Percentiles rank a stretch among this genome's conserved stretches.
Evolutionary conservation across 2,329 filamentous ascomycete species (phyloP).

Genomic region (Colletotrichum sp.): DNA sequence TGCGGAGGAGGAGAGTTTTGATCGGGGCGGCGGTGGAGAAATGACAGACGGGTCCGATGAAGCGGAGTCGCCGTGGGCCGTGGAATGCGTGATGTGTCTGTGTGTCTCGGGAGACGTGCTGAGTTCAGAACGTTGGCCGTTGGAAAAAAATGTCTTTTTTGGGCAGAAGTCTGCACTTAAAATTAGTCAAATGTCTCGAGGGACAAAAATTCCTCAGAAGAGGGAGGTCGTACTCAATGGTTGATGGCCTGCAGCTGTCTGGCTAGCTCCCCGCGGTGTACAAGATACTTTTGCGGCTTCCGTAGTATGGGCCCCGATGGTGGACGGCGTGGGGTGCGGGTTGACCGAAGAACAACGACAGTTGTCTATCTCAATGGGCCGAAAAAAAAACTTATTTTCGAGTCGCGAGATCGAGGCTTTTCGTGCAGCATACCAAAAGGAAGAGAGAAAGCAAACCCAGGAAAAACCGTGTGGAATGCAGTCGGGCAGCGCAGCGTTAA

Average conservation of each 20-base stretch:
- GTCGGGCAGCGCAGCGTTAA: conserved; percentile 30
- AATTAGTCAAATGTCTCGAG: not conserved
- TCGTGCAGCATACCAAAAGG: not conserved
- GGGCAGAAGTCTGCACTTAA: not conserved
- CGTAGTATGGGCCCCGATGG: not conserved
- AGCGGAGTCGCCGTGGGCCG: conserved; percentile 4
- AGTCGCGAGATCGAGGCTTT: not conserved
- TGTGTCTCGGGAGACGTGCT: not conserved
- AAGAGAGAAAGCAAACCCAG: not conserved
- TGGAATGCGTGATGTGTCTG: not conserved
- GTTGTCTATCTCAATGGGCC: not conserved
- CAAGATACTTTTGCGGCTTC: not conserved
- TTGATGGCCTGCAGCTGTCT: not conserved
- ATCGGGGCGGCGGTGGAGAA: not conserved
- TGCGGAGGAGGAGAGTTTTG: not conserved
- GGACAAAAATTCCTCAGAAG: not conserved
- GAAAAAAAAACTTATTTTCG: not conserved
- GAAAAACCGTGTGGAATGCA: conserved; percentile 4
- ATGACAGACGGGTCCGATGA: not conserved
- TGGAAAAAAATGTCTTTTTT: not conserved
- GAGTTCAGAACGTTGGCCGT: not conserved
- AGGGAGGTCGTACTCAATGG: not conserved
- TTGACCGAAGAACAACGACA: not conserved
- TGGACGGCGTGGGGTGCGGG: not conserved
- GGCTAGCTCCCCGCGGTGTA: not conserved